Evolutionary conservation across 1,284 basidiomycete genomes (phyloP), one percentile per base, ranked within the genome.

Genomic region (Stygiomarasmius scandens): DNA sequence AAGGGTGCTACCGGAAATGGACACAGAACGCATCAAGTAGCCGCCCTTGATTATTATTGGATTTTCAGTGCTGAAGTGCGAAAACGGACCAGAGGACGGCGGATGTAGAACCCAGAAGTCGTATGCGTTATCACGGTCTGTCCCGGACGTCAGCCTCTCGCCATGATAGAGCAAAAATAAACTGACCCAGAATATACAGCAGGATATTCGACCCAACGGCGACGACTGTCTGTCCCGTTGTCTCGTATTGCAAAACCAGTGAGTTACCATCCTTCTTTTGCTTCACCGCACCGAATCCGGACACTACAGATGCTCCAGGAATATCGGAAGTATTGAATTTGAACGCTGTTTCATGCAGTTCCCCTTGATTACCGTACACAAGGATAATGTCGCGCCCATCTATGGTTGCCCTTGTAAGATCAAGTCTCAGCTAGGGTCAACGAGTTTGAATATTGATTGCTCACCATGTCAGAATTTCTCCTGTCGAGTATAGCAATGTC

Each of bases 51-150:
- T 69, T 45, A 79, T 73, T 46, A 80, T 70, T 1, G 79, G 74
- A 59, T 77, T 74, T 43, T 74, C 61, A 6, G 71, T 77, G 56
- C 65, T 74, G 61, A 73, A 76, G 23, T 69, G 68, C 10, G 73
- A 72, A 50, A 75, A 74, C 11, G 67, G 48, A 20, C 77, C 74
- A 1, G 64, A 59, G 10, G 73, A 67, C 3, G 76, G 73, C 1
- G 74, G 78, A 54, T 81, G 71, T 58, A 81, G 67, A 27, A 78
- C 73, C 80, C 80, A 82, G 66, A 80, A 80, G 52, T 79, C 69
- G 61, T 81, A 81, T 3, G 81, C 80, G 38, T 72, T 77, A 36
- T 69, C 66, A 45, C 78, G 78, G 64, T 82, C 80, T 81, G 14
- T 49, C 16, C 49, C 25, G 20, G 36, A 38, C 29, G 27, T 27